Percentiles rank a stretch among this genome's conserved stretches.
These are phyloP conservation scores for Scheffersomyces lignicola DNA, from an alignment of 1,139 yeast species.

Conservation along the genomic window DNA sequence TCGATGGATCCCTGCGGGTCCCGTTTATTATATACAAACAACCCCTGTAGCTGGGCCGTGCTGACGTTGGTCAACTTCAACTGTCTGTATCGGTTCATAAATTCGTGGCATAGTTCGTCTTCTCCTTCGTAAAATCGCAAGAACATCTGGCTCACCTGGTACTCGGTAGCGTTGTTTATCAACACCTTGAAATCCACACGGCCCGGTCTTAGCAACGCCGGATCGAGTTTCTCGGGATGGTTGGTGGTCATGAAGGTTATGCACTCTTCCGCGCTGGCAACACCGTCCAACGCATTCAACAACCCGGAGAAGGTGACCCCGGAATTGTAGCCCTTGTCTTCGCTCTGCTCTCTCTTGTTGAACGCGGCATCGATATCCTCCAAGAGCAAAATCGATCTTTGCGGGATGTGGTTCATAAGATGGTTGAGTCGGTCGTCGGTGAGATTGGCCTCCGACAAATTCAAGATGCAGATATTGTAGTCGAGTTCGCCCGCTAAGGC, in stretches of 20 bases:
- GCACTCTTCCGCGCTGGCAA: constrained; percentile 97
- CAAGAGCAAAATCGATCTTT: constrained; percentile 74
- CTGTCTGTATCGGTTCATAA: constrained; percentile 51
- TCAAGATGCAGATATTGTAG: constrained; percentile 90
- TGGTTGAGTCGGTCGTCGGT: constrained; percentile 95
- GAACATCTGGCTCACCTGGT: constrained; percentile 83
- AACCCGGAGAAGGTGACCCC: constrained; percentile 96
- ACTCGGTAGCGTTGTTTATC: constrained; percentile 80
- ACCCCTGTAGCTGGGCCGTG: constrained; percentile 94
- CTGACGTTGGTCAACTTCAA: constrained; percentile 62
- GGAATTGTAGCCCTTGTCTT: constrained; percentile 71
- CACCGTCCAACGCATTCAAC: constrained; percentile 93
- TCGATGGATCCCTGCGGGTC: constrained; percentile 75
- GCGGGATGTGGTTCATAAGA: constrained; percentile 94
- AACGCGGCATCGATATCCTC: constrained; percentile 98
- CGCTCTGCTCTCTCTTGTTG: constrained; percentile 72
- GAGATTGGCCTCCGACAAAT: constrained; percentile 83
- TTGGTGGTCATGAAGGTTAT: constrained; percentile 97
- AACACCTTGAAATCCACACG: constrained; percentile 83
- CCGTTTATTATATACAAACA: constrained; percentile 88
- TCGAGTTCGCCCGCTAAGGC: constrained; percentile 96
- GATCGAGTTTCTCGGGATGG: constrained; percentile 91
- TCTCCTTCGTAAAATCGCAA: constrained; percentile 79
- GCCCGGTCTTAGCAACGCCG: constrained; percentile 88
- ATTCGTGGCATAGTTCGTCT: constrained; percentile 57